Evolutionary conservation across 129 eudicot genomes (phyloP), one percentile per base, ranked within the genome.

Genomic region (Scalesia atractyloides): DNA sequence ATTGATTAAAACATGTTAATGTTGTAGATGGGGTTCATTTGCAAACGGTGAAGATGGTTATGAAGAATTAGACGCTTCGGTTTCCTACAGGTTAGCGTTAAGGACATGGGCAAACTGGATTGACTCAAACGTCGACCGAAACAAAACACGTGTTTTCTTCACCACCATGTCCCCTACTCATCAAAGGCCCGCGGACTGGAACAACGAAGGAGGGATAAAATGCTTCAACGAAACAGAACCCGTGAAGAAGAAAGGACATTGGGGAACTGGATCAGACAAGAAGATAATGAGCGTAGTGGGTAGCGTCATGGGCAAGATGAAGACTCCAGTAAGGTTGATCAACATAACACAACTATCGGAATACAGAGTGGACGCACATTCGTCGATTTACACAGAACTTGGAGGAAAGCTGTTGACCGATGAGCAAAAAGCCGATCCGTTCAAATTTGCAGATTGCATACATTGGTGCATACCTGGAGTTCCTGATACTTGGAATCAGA

Each of bases 101-200:
- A 95, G 82, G 83, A 90, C 99, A 5, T 95, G 99, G 99, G 99
- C 99, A 53, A 95, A 95, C 37, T 95, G 99, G 99, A 79, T 95
- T 20, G 99, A 95, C 76, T 84, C 99, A 3, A 88, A 85, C 15
- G 44, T 95, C 6, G 76, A 95, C 69, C 83, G 79, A 4, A 90
- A 83, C 70, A 86, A 61, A 73, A 90, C 97, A 1, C 82, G 88
- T 3, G 91, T 95, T 52, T 95, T 88, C 59, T 95, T 95, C 81
- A 95, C 99, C 58, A 90, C 97, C 11, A 88, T 95, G 99, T 95
- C 99, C 37, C 99, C 99, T 47, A 82, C 97, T n/a, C 99, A 95
- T 69, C 89, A 83, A 51, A 94, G 90, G 98, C 90, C 9, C n/a
- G 87, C 73, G 22, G 99, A 95, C 17, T 95, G 99, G 99, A 67